Percentiles rank a stretch among this genome's conserved stretches.
Conservation (phyloP, 352 stramenopile genomes). For the Pilasporangium apinafurcum region DNA sequence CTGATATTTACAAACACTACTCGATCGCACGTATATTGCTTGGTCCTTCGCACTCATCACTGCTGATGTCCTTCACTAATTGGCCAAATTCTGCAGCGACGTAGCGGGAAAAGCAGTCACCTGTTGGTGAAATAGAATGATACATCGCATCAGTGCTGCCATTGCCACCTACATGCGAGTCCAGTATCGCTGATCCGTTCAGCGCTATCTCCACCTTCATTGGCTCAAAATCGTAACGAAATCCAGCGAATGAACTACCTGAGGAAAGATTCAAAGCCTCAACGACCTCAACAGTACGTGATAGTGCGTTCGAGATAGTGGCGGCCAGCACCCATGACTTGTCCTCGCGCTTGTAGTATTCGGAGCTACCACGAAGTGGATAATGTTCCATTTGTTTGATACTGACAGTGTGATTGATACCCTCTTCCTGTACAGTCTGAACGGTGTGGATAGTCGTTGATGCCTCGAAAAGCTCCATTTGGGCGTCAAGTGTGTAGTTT, state of each 20-base stretch:
- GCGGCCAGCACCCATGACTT: conserved; percentile 34
- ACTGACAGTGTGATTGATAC: not conserved
- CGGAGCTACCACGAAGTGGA: conserved; percentile 33
- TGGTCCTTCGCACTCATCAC: conserved; percentile 3
- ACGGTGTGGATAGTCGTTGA: conserved; percentile 27
- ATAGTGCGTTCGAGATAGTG: conserved; percentile 36
- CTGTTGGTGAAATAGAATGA: conserved; percentile 7
- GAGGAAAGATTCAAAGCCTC: too few species aligned
- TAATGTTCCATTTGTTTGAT: conserved; percentile 41
- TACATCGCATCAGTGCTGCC: conserved; percentile 20
- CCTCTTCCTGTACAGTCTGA: conserved; percentile 15
- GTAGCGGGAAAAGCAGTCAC: conserved; percentile 25
- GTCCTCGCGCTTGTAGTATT: conserved; percentile 30
- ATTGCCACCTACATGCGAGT: conserved; percentile 31
- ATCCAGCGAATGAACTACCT: conserved; percentile 3
- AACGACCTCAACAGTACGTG: too few species aligned
- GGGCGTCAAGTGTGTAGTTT: conserved; percentile 34
- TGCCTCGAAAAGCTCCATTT: conserved; percentile 41
- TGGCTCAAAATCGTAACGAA: conserved; percentile 16
- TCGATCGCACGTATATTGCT: too few species aligned
- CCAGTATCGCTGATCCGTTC: conserved; percentile 15
- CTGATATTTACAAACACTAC: too few species aligned
- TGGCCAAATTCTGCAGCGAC: conserved; percentile 10
- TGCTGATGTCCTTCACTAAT: conserved; percentile 14
- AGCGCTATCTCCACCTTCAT: conserved; percentile 21